Conservation (phyloP, 768 basidiomycete genomes). For the Strobilomyces confusus region DNA sequence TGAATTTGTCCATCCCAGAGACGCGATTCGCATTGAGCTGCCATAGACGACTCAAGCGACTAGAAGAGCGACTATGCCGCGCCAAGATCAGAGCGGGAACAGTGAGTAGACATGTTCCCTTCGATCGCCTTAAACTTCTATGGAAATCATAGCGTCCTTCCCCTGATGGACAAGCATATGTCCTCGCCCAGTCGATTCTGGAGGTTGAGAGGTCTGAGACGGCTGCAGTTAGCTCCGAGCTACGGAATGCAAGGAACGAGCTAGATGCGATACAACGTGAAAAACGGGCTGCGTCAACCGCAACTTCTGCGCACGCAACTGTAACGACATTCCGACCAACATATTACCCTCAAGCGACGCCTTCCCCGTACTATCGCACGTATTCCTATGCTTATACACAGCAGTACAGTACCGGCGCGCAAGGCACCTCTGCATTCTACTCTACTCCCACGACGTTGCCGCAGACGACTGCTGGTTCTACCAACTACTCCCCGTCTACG, state of each 20-base stretch:
- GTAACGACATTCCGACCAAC: constrained; percentile 39
- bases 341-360: constrained; percentile 33
- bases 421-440: constrained; percentile 23
- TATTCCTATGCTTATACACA: constrained; percentile 67
- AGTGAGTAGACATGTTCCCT: constrained; percentile 36
- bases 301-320: constrained; percentile 30
- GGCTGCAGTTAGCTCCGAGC: constrained; percentile 50
- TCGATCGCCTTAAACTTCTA: not conserved
- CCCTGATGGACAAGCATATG: constrained; percentile 60
- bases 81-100: constrained; percentile 51
- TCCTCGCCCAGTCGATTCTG: constrained; percentile 57
- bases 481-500: constrained; percentile 31
- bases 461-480: constrained; percentile 31
- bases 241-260: constrained; percentile 60
- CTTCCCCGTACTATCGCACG: constrained; percentile 57
- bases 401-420: constrained; percentile 38
- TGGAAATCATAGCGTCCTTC: constrained; percentile 46
- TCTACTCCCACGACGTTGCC: constrained; percentile 31
- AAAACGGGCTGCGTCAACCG: constrained; percentile 45
- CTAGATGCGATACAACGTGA: constrained; percentile 67
- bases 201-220: constrained; percentile 67
- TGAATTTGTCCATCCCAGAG: constrained; percentile 39
- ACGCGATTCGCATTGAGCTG: constrained; percentile 70
- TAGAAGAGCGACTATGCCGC: constrained; percentile 57
- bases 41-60: constrained; percentile 49